Evolutionary conservation across 208 protist species (phyloP).

Genomic region (Crithidia fasciculata): DNA sequence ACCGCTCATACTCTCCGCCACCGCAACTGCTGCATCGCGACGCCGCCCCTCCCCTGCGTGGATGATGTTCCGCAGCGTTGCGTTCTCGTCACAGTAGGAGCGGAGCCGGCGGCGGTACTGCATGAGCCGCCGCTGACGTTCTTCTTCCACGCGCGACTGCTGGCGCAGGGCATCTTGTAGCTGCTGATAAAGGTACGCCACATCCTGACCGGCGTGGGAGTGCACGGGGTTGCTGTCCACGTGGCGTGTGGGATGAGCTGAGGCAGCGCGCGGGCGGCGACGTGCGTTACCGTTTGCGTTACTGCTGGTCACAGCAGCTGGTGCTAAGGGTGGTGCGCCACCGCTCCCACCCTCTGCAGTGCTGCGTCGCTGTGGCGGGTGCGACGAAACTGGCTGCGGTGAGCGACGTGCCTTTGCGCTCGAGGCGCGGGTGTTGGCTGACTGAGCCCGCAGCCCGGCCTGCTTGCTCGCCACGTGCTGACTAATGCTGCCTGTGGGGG

Average conservation of each 20-base stretch:
- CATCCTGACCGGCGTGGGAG: conserved; percentile 26
- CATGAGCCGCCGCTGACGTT: conserved; percentile 42
- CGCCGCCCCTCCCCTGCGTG: conserved; percentile 31
- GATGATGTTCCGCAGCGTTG: conserved; percentile 66
- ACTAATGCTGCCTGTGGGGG: conserved; percentile 11
- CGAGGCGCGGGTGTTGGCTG: neutral
- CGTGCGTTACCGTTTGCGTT: neutral
- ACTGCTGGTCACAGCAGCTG: neutral
- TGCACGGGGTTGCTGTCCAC: conserved; percentile 10
- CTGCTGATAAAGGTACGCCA: conserved; percentile 54
- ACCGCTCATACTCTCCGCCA: conserved; percentile 3
- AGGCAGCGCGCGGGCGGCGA: neutral
- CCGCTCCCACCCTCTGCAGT: too few species aligned
- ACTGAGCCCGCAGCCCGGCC: neutral
- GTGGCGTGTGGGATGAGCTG: neutral
- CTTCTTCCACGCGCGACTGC: conserved; percentile 38
- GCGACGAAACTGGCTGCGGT: neutral
- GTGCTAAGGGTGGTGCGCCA: too few species aligned
- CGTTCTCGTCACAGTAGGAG: conserved; percentile 64
- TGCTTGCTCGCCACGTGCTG: conserved; percentile 15
- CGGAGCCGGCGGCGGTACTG: conserved; percentile 58
- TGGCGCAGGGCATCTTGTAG: conserved; percentile 40
- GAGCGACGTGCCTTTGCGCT: neutral
- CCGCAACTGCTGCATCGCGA: conserved; percentile 19
- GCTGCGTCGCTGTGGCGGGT: neutral